phyloP scores from a whole-genome alignment of 2,329 filamentous ascomycete species.

The Aspergillus oerlinghausenensis region DNA sequence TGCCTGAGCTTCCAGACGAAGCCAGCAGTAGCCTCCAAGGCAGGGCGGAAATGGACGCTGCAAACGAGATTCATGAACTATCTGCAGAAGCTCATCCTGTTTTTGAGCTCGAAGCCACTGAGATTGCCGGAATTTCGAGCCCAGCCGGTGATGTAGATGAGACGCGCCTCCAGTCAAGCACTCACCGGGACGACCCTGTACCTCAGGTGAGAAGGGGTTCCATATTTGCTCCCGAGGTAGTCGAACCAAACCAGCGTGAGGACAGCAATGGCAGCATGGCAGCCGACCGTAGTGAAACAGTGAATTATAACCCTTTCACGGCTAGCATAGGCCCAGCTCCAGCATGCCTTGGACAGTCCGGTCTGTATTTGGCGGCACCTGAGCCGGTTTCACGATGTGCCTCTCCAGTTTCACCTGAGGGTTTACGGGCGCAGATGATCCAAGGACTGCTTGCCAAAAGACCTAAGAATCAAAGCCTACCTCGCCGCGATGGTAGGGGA shows the following conservation, averaged over 20 bases:
- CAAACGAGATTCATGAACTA: constrained; percentile 32
- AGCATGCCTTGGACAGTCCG: not conserved
- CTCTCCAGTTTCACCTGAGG: constrained; percentile 18
- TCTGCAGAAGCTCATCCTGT: constrained; percentile 24
- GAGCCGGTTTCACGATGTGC: constrained; percentile 12
- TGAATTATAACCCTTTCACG: constrained; percentile 6
- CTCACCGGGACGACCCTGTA: constrained; percentile 29
- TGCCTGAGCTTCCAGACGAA: constrained; percentile 31
- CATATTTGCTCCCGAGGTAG: constrained; percentile 44
- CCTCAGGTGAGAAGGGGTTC: constrained; percentile 36
- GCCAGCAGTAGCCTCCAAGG: constrained; percentile 26
- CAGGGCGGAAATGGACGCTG: constrained; percentile 26
- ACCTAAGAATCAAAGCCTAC: constrained; percentile 27
- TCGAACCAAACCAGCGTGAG: constrained; percentile 22
- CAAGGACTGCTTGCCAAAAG: constrained; percentile 37
- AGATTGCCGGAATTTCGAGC: constrained; percentile 8
- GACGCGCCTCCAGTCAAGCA: not conserved
- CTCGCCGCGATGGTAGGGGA: constrained; percentile 24
- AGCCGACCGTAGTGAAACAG: not conserved
- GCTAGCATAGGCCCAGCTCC: not conserved
- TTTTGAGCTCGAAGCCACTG: constrained; percentile 39
- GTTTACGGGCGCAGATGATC: constrained; percentile 29
- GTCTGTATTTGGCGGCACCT: constrained; percentile 1
- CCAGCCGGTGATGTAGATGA: not conserved
- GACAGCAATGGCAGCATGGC: constrained; percentile 2